phyloP scores from a whole-genome alignment of 495 filamentous ascomycete genomes.

The Penicillium canescens region DNA sequence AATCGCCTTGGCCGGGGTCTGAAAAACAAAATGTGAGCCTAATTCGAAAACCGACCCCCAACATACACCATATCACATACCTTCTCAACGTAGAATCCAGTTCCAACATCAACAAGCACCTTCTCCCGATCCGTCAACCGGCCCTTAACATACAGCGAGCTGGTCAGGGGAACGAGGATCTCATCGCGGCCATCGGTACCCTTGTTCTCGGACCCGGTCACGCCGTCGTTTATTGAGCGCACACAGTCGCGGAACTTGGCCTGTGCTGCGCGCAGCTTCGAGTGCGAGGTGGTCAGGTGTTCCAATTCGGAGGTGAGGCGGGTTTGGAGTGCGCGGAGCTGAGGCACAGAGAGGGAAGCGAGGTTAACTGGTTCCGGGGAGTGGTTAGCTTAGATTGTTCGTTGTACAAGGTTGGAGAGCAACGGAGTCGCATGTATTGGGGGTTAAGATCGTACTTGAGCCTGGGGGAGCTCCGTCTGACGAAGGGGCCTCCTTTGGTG shows the following conservation, averaged over 20 bases:
- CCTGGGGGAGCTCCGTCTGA: constrained; percentile 34
- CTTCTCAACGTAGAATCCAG: constrained; percentile 97
- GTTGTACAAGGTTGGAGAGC: neutral
- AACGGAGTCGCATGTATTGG: neutral
- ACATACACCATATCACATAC: constrained; percentile 32
- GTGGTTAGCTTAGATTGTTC: neutral
- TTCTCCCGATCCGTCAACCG: constrained; percentile 71
- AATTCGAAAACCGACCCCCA: neutral
- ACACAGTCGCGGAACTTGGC: constrained; percentile 90
- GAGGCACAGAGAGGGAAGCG: constrained; percentile 52
- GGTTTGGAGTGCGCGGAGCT: constrained; percentile 76
- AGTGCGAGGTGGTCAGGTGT: constrained; percentile 85
- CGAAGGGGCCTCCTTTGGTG: constrained; percentile 20
- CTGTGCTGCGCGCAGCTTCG: constrained; percentile 85
- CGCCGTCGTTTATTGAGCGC: constrained; percentile 63
- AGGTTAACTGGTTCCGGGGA: constrained; percentile 56
- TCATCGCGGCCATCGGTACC: constrained; percentile 42
- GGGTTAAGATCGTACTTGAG: constrained; percentile 23
- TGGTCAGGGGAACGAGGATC: constrained; percentile 88
- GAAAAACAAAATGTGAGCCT: neutral
- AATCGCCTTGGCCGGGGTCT: constrained; percentile 70
- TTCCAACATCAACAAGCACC: constrained; percentile 93
- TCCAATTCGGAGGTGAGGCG: constrained; percentile 94
- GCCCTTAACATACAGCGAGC: constrained; percentile 90
- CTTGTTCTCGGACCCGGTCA: constrained; percentile 41